Evolutionary conservation across 441 rosid genomes (phyloP).

Genomic region (Melastoma candidum): DNA sequence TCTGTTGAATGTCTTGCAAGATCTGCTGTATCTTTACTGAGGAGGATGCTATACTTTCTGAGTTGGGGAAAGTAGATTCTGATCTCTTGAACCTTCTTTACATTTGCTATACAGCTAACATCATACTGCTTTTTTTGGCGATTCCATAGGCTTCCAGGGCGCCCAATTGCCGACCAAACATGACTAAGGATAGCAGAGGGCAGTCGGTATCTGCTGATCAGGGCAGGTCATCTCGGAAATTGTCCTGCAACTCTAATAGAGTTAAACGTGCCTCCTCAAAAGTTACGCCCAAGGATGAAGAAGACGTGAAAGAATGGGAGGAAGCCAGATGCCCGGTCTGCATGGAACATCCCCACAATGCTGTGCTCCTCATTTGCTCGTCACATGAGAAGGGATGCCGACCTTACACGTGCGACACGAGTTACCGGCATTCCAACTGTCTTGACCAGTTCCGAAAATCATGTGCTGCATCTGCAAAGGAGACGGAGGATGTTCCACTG

Average conservation of each 20-base stretch:
- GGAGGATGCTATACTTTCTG: too few species aligned
- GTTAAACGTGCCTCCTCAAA: constrained; percentile 24
- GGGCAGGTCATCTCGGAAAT: constrained; percentile 37
- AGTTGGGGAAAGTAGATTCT: too few species aligned
- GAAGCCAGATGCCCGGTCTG: constrained; percentile 78
- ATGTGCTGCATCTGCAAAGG: constrained; percentile 23
- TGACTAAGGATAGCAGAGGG: constrained; percentile 73
- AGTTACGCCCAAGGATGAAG: constrained; percentile 30
- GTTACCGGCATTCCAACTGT: constrained; percentile 76
- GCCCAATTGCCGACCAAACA: constrained; percentile 4
- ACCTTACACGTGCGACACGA: constrained; percentile 76
- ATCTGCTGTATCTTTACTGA: too few species aligned
- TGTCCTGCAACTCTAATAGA: constrained; percentile 35
- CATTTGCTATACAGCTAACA: too few species aligned
- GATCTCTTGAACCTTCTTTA: too few species aligned
- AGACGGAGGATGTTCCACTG: constrained; percentile 22
- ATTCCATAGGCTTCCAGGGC: too few species aligned
- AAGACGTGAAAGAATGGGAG: constrained; percentile 55
- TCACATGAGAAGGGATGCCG: constrained; percentile 75
- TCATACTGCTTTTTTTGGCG: too few species aligned
- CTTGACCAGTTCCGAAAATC: constrained; percentile 75
- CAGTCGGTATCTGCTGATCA: constrained; percentile 49
- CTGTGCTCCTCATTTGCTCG: constrained; percentile 61
- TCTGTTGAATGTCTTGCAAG: too few species aligned
- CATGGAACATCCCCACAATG: constrained; percentile 86